These are phyloP conservation scores for Auriscalpium vulgare DNA, from an alignment of 768 basidiomycete species.

Conservation along the genomic window DNA sequence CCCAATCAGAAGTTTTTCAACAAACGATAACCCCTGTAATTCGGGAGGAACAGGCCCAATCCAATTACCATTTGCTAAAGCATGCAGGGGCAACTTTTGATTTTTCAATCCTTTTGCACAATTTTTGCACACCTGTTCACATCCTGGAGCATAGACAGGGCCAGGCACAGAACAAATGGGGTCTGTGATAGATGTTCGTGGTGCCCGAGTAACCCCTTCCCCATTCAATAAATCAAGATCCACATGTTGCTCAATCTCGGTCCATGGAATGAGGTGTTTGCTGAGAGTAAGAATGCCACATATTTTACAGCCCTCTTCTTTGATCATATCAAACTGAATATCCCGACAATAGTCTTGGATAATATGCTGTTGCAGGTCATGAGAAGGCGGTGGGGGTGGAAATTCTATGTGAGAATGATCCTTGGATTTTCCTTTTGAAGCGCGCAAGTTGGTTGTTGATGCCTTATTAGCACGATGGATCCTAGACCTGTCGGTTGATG, in stretches of 20 bases:
- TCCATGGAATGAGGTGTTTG: not conserved
- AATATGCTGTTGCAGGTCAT: not conserved
- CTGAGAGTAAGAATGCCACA: too few relatives aligned
- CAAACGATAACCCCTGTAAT: too few relatives aligned
- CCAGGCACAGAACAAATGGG: not conserved
- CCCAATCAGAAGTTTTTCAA: slow-evolving; percentile 1
- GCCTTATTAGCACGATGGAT: not conserved
- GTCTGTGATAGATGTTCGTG: not conserved
- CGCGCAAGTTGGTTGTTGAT: not conserved
- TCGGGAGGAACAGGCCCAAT: too few relatives aligned
- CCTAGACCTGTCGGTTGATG: not conserved
- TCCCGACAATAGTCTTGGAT: not conserved
- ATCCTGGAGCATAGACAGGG: not conserved
- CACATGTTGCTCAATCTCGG: not conserved
- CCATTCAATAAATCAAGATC: not conserved
- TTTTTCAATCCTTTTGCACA: not conserved
- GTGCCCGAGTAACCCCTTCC: not conserved
- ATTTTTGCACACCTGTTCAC: not conserved
- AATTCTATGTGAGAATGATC: not conserved
- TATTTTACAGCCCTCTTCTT: not conserved
- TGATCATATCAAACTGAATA: not conserved
- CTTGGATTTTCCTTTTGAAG: too few relatives aligned
- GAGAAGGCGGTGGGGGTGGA: not conserved
- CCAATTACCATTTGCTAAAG: too few relatives aligned
- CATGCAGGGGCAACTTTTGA: not conserved